Evolutionary conservation across 228 moss, liverwort and hornwort genomes (phyloP), one percentile per base, ranked within the genome.

Genomic region (Sphagnum magellanicum): DNA sequence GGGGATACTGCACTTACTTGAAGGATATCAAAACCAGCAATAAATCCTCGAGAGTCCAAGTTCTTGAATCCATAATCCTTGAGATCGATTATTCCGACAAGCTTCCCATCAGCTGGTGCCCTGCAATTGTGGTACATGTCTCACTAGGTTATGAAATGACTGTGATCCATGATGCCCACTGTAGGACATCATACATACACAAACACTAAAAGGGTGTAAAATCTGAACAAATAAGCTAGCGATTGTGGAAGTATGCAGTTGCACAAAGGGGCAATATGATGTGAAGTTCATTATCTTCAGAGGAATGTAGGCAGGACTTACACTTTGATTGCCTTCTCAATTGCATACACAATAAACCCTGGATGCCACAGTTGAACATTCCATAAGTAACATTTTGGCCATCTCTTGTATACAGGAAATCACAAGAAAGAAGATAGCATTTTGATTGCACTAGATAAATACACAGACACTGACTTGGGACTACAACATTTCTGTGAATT

Each of bases 51-150:
- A 50, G 89, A 69, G 74, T 94, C 94, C 78, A 94, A 73, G 76
- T 89, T 94, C 51, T 88, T 88, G 53, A 91, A 63, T 51, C 91
- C 82, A 47, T 91, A 72, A 51, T 82, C 94, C 69, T 88, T 83
- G 60, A 94, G 76, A 68, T 94, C 94, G 60, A 94, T 69, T 52
- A 91, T 80, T 50, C 68, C 74, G 16, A 63, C 71, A 53, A 84
- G 59, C 64, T 83, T 81, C 10, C 76, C 80, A 73, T 74, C 81
- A 50, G 78, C 61, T 55, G 89, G 81, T 63, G 76, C 75, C 75
- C 94, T 94, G 89, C 52, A 67, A 55, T 55, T 55, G 12, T 12
- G 12, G 55, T 8, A 32, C 32, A 32, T 32, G 32, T 32, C 32
- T 32, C 32, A 32, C 32, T 32, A 32, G 32, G 32, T 32, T 3